phyloP scores from a whole-genome alignment of 768 basidiomycete genomes.

The Dacryopinax spathularia region DNA sequence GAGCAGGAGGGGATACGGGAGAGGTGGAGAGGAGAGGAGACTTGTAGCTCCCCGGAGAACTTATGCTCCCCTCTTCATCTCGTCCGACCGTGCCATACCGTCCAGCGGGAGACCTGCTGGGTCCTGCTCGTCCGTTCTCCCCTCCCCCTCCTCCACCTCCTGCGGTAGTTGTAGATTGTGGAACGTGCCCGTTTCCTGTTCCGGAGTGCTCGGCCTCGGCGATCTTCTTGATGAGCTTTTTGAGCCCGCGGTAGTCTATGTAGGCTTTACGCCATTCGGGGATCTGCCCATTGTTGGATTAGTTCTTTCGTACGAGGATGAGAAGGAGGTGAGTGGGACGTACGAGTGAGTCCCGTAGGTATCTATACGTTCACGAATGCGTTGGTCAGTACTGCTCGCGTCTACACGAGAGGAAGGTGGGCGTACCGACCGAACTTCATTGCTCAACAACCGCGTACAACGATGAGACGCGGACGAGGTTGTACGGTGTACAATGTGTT shows the following conservation, averaged over 20 bases:
- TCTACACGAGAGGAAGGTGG: neutral
- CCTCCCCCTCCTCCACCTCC: no score
- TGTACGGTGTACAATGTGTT: no score
- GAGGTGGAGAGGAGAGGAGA: no score
- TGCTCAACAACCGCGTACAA: neutral
- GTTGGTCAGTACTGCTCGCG: neutral
- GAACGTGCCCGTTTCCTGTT: neutral
- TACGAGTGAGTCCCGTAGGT: slow-evolving; percentile 10
- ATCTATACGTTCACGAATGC: neutral
- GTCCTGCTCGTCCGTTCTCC: no score
- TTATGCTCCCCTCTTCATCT: no score
- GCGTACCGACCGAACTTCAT: slow-evolving; percentile 20
- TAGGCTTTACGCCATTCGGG: slow-evolving; percentile 26
- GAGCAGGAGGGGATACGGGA: no score
- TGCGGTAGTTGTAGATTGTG: no score
- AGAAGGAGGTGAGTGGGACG: slow-evolving; percentile 4
- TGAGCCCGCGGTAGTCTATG: slow-evolving; percentile 24
- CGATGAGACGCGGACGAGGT: no score
- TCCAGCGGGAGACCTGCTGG: no score
- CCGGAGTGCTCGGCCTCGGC: slow-evolving; percentile 4
- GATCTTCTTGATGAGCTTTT: slow-evolving; percentile 23
- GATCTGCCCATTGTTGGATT: slow-evolving; percentile 13
- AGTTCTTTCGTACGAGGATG: neutral
- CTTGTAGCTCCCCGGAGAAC: no score
- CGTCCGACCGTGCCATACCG: no score